A percentile compares a stretch with the other conserved stretches of the same genome.
Conservation (phyloP, 2,329 filamentous ascomycete species). For the Fusarium haematococcum region DNA sequence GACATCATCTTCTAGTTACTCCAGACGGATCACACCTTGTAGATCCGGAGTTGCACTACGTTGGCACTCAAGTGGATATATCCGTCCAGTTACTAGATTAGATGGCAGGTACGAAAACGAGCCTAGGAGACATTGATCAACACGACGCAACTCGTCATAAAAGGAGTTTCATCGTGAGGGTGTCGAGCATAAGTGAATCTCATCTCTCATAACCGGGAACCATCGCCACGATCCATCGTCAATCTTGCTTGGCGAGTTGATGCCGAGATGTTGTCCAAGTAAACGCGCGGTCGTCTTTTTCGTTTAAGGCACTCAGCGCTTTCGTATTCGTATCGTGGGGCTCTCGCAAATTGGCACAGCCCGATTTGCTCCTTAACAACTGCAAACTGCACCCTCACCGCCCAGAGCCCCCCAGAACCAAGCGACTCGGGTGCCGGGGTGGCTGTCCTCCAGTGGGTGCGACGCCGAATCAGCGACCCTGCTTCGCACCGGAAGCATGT, state of each 20-base stretch:
- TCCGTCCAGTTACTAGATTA: not conserved
- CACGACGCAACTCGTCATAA: not conserved
- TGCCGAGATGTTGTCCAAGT: not conserved
- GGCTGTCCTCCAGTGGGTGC: not conserved
- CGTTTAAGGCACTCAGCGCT: constrained; percentile 32
- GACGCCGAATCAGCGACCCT: constrained; percentile 7
- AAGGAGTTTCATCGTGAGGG: not conserved
- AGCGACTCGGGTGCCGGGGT: constrained; percentile 21
- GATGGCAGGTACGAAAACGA: constrained; percentile 8
- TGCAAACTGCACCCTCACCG: constrained; percentile 35
- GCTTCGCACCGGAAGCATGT: not conserved
- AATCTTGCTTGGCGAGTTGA: constrained; percentile 8
- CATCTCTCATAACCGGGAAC: not conserved
- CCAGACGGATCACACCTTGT: not conserved
- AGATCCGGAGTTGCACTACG: not conserved
- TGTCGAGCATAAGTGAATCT: not conserved
- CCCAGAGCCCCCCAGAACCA: constrained; percentile 12
- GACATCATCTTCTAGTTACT: not conserved
- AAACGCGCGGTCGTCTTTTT: constrained; percentile 20
- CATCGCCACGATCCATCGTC: not conserved
- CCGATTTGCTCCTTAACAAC: constrained; percentile 30
- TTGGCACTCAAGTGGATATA: not conserved
- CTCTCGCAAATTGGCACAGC: constrained; percentile 28
- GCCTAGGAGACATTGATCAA: not conserved
- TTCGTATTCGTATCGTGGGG: constrained; percentile 49